Evolutionary conservation across 2,329 filamentous ascomycete genomes (phyloP).

Genomic region (Aspergillus ustus): DNA sequence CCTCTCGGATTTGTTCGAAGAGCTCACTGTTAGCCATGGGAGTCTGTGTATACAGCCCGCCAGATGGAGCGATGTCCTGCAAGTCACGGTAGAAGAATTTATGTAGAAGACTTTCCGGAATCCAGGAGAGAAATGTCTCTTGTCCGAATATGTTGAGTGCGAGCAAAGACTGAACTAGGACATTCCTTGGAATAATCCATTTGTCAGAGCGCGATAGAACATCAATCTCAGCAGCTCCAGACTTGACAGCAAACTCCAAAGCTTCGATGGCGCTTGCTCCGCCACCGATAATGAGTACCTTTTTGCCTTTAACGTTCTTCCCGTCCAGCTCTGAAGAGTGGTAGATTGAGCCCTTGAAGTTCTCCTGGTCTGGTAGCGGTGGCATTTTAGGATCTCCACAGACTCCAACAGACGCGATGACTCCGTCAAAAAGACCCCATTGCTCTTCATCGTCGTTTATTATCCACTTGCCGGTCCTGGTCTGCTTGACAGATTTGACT

Average conservation of each 20-base stretch:
- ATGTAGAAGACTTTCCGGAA: conserved; percentile 75
- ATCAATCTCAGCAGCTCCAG: conserved; percentile 69
- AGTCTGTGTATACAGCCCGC: conserved; percentile 79
- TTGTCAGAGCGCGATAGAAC: conserved; percentile 80
- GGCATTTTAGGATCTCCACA: conserved; percentile 80
- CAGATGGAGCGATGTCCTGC: conserved; percentile 69
- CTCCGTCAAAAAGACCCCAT: conserved; percentile 75
- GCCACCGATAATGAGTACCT: conserved; percentile 72
- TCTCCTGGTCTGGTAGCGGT: conserved; percentile 69
- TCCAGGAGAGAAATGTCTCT: conserved; percentile 75
- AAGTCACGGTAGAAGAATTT: conserved; percentile 85
- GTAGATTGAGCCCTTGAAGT: conserved; percentile 72
- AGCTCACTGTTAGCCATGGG: conserved; percentile 87
- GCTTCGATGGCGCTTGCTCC: conserved; percentile 83
- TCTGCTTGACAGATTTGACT: conserved; percentile 72
- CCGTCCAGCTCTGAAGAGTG: conserved; percentile 78
- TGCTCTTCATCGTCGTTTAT: conserved; percentile 73
- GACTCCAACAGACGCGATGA: conserved; percentile 78
- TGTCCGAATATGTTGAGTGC: conserved; percentile 79
- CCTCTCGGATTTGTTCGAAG: conserved; percentile 73
- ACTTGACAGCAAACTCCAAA: conserved; percentile 74
- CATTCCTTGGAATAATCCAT: conserved; percentile 84
- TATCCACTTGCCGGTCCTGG: conserved; percentile 72
- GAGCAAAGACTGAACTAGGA: conserved; percentile 73
- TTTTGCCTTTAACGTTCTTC: conserved; percentile 73